Evolutionary conservation across 208 protist species (phyloP).

Genomic region (Crithidia mellificae): DNA sequence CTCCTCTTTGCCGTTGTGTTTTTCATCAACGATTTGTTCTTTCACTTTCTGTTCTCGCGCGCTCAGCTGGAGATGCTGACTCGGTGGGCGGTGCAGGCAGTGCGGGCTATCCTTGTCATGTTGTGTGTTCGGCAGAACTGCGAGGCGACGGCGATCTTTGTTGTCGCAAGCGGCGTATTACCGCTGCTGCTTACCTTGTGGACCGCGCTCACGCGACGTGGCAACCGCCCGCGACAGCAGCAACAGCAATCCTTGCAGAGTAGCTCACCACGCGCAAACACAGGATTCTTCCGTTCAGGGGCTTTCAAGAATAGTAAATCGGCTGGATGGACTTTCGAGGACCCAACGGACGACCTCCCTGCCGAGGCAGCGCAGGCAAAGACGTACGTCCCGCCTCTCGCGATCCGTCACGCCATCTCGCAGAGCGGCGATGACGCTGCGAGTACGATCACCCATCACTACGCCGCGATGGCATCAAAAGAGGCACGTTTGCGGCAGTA

Average conservation of each 20-base stretch:
- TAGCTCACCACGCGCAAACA: too few relatives aligned
- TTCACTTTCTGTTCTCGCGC: slow-evolving; percentile 38
- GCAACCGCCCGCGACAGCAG: background rate
- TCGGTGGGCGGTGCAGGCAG: slow-evolving; percentile 32
- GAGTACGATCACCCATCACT: slow-evolving; percentile 9
- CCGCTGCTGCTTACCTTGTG: too few relatives aligned
- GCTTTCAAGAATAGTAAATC: background rate
- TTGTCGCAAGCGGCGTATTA: too few relatives aligned
- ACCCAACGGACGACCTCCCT: slow-evolving; percentile 22
- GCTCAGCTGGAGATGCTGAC: slow-evolving; percentile 31
- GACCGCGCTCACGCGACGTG: too few relatives aligned
- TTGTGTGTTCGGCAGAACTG: slow-evolving; percentile 39
- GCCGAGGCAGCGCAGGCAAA: slow-evolving; percentile 13
- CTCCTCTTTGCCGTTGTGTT: slow-evolving; percentile 8
- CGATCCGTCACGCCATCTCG: background rate
- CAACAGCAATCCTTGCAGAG: too few relatives aligned
- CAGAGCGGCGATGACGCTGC: too few relatives aligned
- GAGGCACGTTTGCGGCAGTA: slow-evolving; percentile 44
- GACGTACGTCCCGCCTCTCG: slow-evolving; percentile 28
- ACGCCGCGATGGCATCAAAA: background rate
- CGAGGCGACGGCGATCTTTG: slow-evolving; percentile 38
- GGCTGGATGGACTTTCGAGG: background rate
- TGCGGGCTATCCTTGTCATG: slow-evolving; percentile 18
- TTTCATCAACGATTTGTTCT: slow-evolving; percentile 24
- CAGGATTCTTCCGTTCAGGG: too few relatives aligned